Conservation (phyloP, 257 asterid species). For the Solanum verrucosum region DNA sequence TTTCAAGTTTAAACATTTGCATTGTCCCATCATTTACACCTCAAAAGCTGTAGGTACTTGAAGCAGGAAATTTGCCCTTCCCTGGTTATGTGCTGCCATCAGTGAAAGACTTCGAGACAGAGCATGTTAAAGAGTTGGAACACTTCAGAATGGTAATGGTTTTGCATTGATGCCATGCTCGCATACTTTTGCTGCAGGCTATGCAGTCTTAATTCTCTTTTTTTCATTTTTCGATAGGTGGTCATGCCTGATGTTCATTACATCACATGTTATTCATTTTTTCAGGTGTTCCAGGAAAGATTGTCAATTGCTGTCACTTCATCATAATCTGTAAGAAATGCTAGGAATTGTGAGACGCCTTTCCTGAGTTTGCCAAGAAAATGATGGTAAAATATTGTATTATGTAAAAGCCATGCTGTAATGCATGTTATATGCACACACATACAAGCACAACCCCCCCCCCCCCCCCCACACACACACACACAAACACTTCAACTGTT, state of each 20-base stretch:
- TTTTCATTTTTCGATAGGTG: not conserved
- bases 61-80: conserved; percentile 17
- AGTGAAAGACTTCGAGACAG: conserved; percentile 17
- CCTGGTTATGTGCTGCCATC: conserved; percentile 8
- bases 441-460: no score
- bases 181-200: not conserved
- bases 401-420: not conserved
- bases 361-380: not conserved
- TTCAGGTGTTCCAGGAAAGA: conserved; percentile 42
- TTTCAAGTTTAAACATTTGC: not conserved
- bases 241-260: not conserved
- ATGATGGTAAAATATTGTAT: not conserved
- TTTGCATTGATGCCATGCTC: not conserved
- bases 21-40: conserved; percentile 4
- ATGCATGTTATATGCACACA: not conserved
- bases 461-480: no score
- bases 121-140: conserved; percentile 47
- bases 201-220: not conserved
- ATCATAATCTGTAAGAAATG: conserved; percentile 6
- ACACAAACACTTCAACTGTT: not conserved
- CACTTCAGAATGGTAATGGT: conserved; percentile 47
- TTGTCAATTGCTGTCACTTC: conserved; percentile 34
- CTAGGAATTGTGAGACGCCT: not conserved
- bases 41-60: conserved; percentile 33
- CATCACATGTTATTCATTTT: not conserved